Base-by-base conservation (phyloP, 768 basidiomycete species). In the Boletales sp. region DNA sequence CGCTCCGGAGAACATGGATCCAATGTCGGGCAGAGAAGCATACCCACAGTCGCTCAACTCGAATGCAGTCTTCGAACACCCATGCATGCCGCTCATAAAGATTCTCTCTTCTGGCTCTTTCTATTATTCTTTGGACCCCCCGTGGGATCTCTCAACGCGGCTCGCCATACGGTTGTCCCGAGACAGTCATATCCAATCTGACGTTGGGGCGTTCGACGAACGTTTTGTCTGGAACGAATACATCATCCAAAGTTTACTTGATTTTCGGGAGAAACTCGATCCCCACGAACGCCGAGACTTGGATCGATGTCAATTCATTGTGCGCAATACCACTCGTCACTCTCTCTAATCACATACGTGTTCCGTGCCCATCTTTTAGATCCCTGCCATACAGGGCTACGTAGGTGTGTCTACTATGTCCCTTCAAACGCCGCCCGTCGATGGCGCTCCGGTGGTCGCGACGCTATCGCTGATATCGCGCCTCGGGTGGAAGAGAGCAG, bases 151-250 rank as follows among this genome's bases (percentile, higher is more conserved):
- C 29, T 93, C 93, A 5, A 86, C 90, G 1, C 74, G 94, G 40
- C 74, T 98, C 35, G 73, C 85, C 14, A 78, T 83, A 31, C 81
- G 94, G 4, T 67, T 94, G 43, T 69, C 76, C 51, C 73, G 81
- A 64, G 77, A 78, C 58, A 69, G 64, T 47, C 69, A 61, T 35
- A 55, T 69, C 40, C 63, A 66, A 36, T 72, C 71, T 53, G 83
- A 88, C 58, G 64, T 78, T 9, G 75, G 73, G 19, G 71, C 75
- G n/a, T 91, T 85, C 57, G 91, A 94, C 64, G 83, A 84, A 47
- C 80, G 90, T 44, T 95, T 94, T 63, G 81, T 98, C 12, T 99
- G 95, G 95, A 99, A 99, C 64, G 86, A 89, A 58, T 94, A 86
- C 59, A 84, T 98, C 46, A 80, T 94, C 40, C 78, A 84, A 38